These are phyloP conservation scores for Withania somnifera DNA, from an alignment of 305 asterid species.

Conservation along the genomic window DNA sequence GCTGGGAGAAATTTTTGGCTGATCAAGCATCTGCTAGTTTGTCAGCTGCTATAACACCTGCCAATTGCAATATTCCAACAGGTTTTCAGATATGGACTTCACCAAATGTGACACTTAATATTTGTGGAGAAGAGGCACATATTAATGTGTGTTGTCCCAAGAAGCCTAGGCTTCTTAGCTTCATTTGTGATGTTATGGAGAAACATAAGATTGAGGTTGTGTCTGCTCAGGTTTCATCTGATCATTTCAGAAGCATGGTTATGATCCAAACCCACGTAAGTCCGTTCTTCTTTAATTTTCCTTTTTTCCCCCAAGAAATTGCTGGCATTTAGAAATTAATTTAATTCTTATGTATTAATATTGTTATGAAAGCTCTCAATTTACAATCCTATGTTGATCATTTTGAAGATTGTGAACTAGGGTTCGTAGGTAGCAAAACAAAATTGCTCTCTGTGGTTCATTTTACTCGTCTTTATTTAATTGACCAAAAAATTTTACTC, in stretches of 20 bases:
- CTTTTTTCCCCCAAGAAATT: neutral
- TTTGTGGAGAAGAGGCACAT: conserved; percentile 42
- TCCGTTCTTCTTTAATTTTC: neutral
- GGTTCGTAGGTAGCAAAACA: neutral
- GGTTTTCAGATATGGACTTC: conserved; percentile 43
- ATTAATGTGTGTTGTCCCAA: conserved; percentile 42
- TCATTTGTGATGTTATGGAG: conserved; percentile 34
- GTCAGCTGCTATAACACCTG: neutral
- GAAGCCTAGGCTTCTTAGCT: conserved; percentile 32
- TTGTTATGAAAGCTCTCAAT: neutral
- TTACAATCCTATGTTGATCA: neutral
- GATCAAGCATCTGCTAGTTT: conserved; percentile 28
- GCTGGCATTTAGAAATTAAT: neutral
- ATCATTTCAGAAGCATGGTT: conserved; percentile 21
- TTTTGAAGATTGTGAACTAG: neutral
- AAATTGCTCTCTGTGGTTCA: neutral
- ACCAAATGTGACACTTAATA: conserved; percentile 29
- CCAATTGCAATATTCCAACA: conserved; percentile 3
- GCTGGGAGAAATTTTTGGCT: conserved; percentile 36
- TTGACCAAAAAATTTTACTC: neutral
- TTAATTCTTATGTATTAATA: neutral
- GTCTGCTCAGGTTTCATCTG: conserved; percentile 38
- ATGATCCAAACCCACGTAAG: conserved; percentile 57
- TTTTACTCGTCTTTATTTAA: neutral
- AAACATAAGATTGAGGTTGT: conserved; percentile 37